Base-by-base conservation (phyloP, 2,329 filamentous ascomycete species). In the Trematosphaeria pertusa region DNA sequence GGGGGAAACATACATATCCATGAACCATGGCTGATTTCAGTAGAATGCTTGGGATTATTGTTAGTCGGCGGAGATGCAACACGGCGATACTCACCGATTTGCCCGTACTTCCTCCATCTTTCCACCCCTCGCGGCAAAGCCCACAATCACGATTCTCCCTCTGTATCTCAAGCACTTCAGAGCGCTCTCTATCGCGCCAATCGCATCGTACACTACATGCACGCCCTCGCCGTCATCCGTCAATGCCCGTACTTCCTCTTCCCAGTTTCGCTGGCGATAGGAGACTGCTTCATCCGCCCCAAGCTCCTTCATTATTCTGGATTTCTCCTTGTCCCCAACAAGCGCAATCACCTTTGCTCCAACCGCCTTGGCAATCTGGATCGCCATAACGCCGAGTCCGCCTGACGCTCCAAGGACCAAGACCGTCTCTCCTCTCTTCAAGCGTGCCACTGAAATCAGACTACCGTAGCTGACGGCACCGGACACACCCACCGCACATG, bases 141-240 rank as follows among this genome's bases (percentile, higher is more conserved):
- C 83, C 2, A 84, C 74, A 20, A 86, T 70, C 2, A 86, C 73
- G 14, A 86, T 66, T 22, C 77, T 69, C 0, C 82, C 83, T 26
- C 76, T 73, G 59, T 83, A 79, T 18, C 73, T 80, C 22, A 83
- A 65, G 53, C 81, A 83, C 47, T 77, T 77, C 20, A 86, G 61
- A 30, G 79, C 81, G 47, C 75, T 75, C 49, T 79, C 75, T 6
- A 85, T 80, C 18, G 81, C 72, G 0, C 83, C 82, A 9, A 85
- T 81, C 6, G 78, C 75, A 66, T 86, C 83, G 30, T 81, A 81
- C 10, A 85, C 78, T 0, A 83, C 73, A 66, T 86, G 77, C 2
- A 81, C 82, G 0, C 83, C 83, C 21, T 72, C 67, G 0, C 76
- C 75, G 1, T 63, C 72, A 1, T 64, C 67, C 0, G 81, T 84